Conservation (phyloP, 225 moss, liverwort and hornwort species). For the Rhytidiadelphus loreus region DNA sequence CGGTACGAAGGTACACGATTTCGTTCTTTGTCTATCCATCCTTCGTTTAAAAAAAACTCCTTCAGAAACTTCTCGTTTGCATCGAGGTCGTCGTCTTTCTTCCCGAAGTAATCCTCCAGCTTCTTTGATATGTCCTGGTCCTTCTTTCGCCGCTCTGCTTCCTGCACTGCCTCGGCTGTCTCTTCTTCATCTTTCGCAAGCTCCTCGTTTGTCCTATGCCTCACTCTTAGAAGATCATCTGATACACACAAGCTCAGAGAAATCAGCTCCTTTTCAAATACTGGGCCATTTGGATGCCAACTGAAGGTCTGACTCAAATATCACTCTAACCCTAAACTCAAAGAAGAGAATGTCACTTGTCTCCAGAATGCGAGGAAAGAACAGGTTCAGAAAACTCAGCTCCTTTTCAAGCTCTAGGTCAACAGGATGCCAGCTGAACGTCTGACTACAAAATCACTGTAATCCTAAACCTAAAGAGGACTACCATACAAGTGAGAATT, state of each 20-base stretch:
- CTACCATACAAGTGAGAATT: not conserved
- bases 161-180: slow-evolving; percentile 48
- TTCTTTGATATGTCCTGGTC: slow-evolving; percentile 53
- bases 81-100: slow-evolving; percentile 64
- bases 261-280: not conserved
- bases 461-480: not conserved
- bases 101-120: slow-evolving; percentile 92
- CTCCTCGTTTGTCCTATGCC: slow-evolving; percentile 58
- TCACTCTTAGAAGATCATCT: slow-evolving; percentile 58
- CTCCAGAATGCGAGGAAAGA: not conserved
- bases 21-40: slow-evolving; percentile 77
- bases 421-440: not conserved
- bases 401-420: not conserved
- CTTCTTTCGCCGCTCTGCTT: slow-evolving; percentile 67
- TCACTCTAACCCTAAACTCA: not conserved
- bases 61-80: slow-evolving; percentile 78
- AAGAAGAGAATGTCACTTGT: not conserved
- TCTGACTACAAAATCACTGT: not conserved
- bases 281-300: not conserved
- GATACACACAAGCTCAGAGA: not conserved
- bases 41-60: slow-evolving; percentile 71
- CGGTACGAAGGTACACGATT: slow-evolving; percentile 35
- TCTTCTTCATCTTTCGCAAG: slow-evolving; percentile 56
- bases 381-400: not conserved
- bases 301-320: not conserved